Evolutionary conservation across 75 land plant species (phyloP).

Genomic region (Azolla pinnata): DNA sequence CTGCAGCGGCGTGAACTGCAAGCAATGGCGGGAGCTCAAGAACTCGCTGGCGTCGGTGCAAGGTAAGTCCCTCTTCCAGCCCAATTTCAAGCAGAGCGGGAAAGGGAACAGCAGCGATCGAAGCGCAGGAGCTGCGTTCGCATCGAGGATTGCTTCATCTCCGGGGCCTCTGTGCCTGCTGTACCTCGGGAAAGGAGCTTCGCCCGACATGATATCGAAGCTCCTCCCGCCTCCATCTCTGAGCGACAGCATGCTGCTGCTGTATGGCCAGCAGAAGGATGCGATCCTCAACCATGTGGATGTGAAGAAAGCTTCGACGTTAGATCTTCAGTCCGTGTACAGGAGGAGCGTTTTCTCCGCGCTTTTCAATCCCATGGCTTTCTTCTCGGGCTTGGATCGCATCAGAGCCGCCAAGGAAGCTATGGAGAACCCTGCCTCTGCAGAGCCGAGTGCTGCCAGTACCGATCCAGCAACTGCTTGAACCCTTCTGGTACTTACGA

Average conservation of each 20-base stretch:
- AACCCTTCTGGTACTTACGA: no score
- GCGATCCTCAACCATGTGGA: slow-evolving; percentile 3
- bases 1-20: slow-evolving; percentile 7
- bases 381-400: slow-evolving; percentile 4
- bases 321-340: slow-evolving; percentile 5
- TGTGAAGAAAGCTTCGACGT: not conserved
- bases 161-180: slow-evolving; percentile 8
- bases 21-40: slow-evolving; percentile 7
- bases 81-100: not conserved
- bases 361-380: slow-evolving; percentile 3
- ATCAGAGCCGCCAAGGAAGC: not conserved
- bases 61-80: slow-evolving; percentile 5
- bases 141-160: not conserved
- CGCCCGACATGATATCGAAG: not conserved
- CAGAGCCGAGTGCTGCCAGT: not conserved
- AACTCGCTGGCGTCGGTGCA: slow-evolving; percentile 1
- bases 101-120: not conserved
- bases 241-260: slow-evolving; percentile 8
- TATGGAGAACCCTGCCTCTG: not conserved
- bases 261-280: not conserved
- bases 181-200: not conserved
- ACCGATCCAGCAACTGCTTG: not conserved
- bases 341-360: not conserved
- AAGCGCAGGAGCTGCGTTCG: not conserved
- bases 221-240: slow-evolving; percentile 2